These are phyloP conservation scores for Pseudogymnoascus sp. DNA, from an alignment of 2,329 filamentous ascomycete species.

Conservation along the genomic window DNA sequence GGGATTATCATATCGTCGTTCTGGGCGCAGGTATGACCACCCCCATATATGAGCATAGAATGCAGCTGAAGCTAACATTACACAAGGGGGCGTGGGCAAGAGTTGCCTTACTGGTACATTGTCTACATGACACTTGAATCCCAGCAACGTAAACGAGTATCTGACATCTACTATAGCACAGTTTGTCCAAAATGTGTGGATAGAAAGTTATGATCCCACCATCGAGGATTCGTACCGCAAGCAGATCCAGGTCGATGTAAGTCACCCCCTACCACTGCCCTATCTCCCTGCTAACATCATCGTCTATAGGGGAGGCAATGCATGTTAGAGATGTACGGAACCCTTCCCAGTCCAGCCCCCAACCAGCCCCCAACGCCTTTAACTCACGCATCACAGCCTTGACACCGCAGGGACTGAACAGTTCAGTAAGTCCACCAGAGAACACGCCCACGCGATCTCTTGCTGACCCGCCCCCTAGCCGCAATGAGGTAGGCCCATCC, in stretches of 20 bases:
- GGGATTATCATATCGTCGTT: conserved; percentile 60
- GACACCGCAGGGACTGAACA: conserved; percentile 70
- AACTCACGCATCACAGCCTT: conserved; percentile 36
- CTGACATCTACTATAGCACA: conserved; percentile 43
- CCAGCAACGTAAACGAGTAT: conserved; percentile 10
- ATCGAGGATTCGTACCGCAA: conserved; percentile 56
- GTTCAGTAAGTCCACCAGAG: conserved; percentile 49
- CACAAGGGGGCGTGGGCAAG: conserved; percentile 62
- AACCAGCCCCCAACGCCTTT: background rate
- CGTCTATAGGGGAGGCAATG: conserved; percentile 55
- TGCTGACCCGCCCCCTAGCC: conserved; percentile 31
- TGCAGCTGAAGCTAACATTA: background rate
- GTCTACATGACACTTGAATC: conserved; percentile 14
- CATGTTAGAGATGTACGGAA: conserved; percentile 58
- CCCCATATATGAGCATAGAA: background rate
- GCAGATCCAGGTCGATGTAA: conserved; percentile 58
- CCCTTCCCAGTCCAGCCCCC: conserved; percentile 2
- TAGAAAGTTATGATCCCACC: conserved; percentile 58
- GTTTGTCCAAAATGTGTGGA: conserved; percentile 71
- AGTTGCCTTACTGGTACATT: conserved; percentile 62
- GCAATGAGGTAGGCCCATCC: conserved; percentile 44
- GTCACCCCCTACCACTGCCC: conserved; percentile 25
- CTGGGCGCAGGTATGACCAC: conserved; percentile 47
- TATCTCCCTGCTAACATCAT: conserved; percentile 9
- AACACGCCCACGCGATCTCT: conserved; percentile 19